A percentile compares a stretch with the other conserved stretches of the same genome.
Evolutionary conservation across 768 basidiomycete genomes (phyloP).

Genomic region (Boletales sp.): DNA sequence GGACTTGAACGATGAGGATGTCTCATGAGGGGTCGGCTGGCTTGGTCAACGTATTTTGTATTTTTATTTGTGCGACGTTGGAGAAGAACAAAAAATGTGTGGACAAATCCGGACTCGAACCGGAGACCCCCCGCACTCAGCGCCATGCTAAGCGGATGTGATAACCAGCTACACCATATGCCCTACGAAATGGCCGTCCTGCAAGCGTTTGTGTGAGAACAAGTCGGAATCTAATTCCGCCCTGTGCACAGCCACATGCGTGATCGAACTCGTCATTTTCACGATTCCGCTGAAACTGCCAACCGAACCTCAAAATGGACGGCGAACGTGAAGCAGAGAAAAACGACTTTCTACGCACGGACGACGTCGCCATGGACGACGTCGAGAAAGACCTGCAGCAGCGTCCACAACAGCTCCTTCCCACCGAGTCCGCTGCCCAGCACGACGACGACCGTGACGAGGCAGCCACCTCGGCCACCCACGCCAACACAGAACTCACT

Average conservation of each 20-base stretch:
- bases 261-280: constrained; percentile 30
- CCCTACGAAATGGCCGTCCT: constrained; percentile 6
- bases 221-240: background rate
- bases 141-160: constrained; percentile 38
- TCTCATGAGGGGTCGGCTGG: too few relatives aligned
- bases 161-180: constrained; percentile 40
- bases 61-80: too few relatives aligned
- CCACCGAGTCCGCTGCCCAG: background rate
- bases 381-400: constrained; percentile 17
- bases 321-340: constrained; percentile 12
- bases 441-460: constrained; percentile 1
- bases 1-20: too few relatives aligned
- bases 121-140: constrained; percentile 37
- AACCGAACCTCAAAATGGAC: constrained; percentile 21
- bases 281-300: constrained; percentile 13
- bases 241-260: constrained; percentile 22
- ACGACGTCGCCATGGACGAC: constrained; percentile 20
- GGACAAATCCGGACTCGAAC: constrained; percentile 40
- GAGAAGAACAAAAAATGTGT: constrained; percentile 8
- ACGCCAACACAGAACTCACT: constrained; percentile 12
- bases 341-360: background rate
- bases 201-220: constrained; percentile 2
- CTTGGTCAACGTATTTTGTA: too few relatives aligned
- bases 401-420: background rate
- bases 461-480: background rate